Conservation (phyloP, 805 yeast species). For the Myxozyma vanderwaltii region DNA sequence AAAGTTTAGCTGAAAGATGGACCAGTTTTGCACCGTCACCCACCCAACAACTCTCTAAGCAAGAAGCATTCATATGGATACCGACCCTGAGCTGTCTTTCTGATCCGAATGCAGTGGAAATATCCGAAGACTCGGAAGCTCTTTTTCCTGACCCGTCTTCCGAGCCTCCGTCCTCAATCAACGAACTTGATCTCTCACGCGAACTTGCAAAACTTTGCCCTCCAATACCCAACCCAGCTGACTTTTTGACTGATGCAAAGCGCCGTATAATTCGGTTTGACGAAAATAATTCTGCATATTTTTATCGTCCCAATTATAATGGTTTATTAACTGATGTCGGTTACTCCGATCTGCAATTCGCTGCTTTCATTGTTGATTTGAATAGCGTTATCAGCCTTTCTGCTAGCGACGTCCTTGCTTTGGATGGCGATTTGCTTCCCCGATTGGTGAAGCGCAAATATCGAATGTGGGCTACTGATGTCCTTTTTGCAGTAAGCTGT, state of each 20-base stretch:
- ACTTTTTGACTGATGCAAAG: not conserved
- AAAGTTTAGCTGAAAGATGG: not conserved
- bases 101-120: not conserved
- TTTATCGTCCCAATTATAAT: not conserved
- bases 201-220: not conserved
- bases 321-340: not conserved
- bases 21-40: not conserved
- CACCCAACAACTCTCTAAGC: not conserved
- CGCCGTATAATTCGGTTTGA: slow-evolving; percentile 5
- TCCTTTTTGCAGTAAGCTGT: not conserved
- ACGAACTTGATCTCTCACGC: slow-evolving; percentile 2
- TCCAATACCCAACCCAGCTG: not conserved
- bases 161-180: not conserved
- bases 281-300: slow-evolving; percentile 1
- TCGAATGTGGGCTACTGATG: slow-evolving; percentile 5
- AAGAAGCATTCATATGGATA: not conserved
- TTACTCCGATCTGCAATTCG: not conserved
- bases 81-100: not conserved
- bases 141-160: not conserved
- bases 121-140: not conserved
- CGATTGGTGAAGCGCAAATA: slow-evolving; percentile 1
- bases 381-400: slow-evolving; percentile 2
- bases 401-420: not conserved
- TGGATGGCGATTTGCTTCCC: not conserved
- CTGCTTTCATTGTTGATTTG: slow-evolving; percentile 8